Evolutionary conservation across 768 basidiomycete species (phyloP), one percentile per base, ranked within the genome.

Genomic region (Tephrocybe sp.): DNA sequence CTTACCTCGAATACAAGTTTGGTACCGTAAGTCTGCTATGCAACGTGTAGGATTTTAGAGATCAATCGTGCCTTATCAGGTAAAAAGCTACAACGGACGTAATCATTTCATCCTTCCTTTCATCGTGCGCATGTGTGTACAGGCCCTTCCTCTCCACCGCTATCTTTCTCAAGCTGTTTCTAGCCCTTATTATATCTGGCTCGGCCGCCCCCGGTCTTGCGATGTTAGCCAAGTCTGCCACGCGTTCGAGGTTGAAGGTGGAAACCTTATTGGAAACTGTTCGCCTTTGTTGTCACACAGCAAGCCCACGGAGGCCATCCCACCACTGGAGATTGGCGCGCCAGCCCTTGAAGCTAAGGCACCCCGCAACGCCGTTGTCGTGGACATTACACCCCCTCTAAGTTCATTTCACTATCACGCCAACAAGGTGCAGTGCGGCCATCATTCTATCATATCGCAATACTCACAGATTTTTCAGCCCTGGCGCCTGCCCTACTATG

Each of bases 1-100:
- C 84, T 44, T 90, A 89, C 63, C 74, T 90, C 27, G 88, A 91
- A 64, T 87, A 89, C 65, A 80, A 80, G 49, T 89, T 89, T 66
- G 86, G 86, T 32, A 89, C 87, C 22, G 80, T 85, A 37, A 44
- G 73, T 68, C 24, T 18, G 25, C 22, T 26, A 24, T 9, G 15
- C 32, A n/a, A n/a, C n/a, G n/a, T n/a, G n/a, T n/a, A n/a, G n/a
- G n/a, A n/a, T n/a, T 22, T 7, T 41, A 16, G 21, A 25, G 40
- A n/a, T 36, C 18, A 51, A 32, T 3, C 18, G 31, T 35, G 19
- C 49, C 27, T 53, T 12, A 34, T 5, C 44, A 78, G 76, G 68
- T 81, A 58, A 88, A 86, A 62, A 77, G 73, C 27, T 86, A 81
- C 69, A 90, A 89, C 57, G 87, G 79, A 9, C 77, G 88, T 41